Evolutionary conservation across 139 green algal genomes (phyloP).

Genomic region (Spirogloea muscicola): DNA sequence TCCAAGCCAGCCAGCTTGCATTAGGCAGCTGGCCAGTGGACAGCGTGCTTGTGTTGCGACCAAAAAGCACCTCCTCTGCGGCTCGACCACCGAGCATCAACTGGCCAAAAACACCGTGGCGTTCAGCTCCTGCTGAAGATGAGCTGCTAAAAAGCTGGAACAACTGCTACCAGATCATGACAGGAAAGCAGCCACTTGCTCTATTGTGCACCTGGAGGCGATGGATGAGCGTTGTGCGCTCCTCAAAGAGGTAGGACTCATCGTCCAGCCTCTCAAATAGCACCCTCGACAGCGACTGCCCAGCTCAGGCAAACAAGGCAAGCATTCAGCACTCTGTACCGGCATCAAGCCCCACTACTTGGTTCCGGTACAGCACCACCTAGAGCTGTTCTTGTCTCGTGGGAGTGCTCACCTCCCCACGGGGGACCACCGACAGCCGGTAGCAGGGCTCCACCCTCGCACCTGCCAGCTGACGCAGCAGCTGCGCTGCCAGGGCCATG

Average conservation of each 20-base stretch:
- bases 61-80: constrained; percentile 92
- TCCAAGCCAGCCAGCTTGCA: constrained; percentile 15
- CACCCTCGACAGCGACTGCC: not conserved
- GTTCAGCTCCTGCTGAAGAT: not conserved
- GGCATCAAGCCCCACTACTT: too few relatives aligned
- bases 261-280: constrained; percentile 20
- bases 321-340: too few relatives aligned
- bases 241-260: not conserved
- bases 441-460: constrained; percentile 25
- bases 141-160: not conserved
- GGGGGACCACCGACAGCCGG: constrained; percentile 33
- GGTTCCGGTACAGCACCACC: too few relatives aligned
- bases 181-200: not conserved
- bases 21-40: not conserved
- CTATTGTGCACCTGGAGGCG: constrained; percentile 2
- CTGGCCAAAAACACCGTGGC: not conserved
- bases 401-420: constrained; percentile 4
- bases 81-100: constrained; percentile 80
- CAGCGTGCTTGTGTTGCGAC: constrained; percentile 52
- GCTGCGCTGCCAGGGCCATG: constrained; percentile 23
- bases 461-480: constrained; percentile 2
- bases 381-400: not conserved
- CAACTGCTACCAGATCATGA: not conserved
- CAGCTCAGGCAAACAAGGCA: too few relatives aligned
- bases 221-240: not conserved